Evolutionary conservation across 192 early-diverging fungal species (phyloP).

Genomic region (Backusella liffmaniae): DNA sequence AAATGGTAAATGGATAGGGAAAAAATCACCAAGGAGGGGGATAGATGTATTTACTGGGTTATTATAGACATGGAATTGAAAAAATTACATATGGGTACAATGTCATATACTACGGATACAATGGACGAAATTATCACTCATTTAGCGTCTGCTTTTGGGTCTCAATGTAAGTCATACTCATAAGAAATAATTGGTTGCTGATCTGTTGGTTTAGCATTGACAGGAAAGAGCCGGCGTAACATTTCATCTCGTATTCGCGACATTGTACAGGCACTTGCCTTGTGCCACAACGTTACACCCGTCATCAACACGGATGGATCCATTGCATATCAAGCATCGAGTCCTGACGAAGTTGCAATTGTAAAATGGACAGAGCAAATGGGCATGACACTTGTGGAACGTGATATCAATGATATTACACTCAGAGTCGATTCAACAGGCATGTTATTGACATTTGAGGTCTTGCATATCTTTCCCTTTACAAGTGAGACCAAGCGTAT

Average conservation of each 20-base stretch:
- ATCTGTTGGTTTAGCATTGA: constrained; percentile 16
- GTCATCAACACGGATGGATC: constrained; percentile 57
- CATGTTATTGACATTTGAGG: constrained; percentile 62
- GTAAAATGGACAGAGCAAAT: constrained; percentile 90
- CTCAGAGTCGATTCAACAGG: constrained; percentile 55
- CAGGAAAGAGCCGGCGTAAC: constrained; percentile 71
- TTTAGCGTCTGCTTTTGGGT: constrained; percentile 53
- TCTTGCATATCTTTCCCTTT: constrained; percentile 96
- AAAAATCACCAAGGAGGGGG: background rate
- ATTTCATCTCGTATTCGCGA: constrained; percentile 85
- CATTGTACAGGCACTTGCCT: constrained; percentile 82
- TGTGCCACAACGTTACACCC: constrained; percentile 93
- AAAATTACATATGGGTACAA: constrained; percentile 92
- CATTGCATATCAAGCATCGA: constrained; percentile 90
- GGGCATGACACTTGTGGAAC: constrained; percentile 77
- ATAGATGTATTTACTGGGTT: background rate
- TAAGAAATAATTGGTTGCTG: constrained; percentile 15
- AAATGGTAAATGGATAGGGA: constrained; percentile 59
- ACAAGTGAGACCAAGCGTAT: constrained; percentile 98
- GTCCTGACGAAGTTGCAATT: constrained; percentile 96
- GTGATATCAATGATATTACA: constrained; percentile 71
- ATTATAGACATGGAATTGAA: constrained; percentile 92
- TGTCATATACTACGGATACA: constrained; percentile 87
- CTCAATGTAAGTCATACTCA: constrained; percentile 6
- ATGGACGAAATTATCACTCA: constrained; percentile 85